phyloP scores from a whole-genome alignment of 352 stramenopile genomes.

The Phytophthora fragariae region DNA sequence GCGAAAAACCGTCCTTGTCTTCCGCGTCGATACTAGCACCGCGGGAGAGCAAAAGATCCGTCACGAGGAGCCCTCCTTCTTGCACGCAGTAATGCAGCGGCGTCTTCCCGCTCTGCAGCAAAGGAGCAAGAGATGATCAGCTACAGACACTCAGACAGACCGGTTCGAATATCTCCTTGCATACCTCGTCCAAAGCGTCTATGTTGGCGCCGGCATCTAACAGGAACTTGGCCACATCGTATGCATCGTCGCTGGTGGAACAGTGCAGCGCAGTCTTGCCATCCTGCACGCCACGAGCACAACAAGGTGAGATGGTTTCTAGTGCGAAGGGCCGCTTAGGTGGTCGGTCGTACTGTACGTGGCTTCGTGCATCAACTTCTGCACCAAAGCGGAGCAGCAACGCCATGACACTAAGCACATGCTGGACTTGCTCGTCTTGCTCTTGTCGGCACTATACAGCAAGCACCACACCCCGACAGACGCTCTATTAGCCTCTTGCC shows the following conservation, averaged over 20 bases:
- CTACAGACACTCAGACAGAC: not conserved
- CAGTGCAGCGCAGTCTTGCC: conserved; percentile 39
- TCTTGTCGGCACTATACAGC: conserved; percentile 33
- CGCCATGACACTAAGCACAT: conserved; percentile 12
- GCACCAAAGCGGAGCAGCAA: conserved; percentile 21
- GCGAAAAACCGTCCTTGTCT: conserved; percentile 20
- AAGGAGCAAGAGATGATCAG: not conserved
- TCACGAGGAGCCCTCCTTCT: conserved; percentile 34
- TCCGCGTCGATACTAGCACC: conserved; percentile 29
- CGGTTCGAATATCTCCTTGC: not conserved
- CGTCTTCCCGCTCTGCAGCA: conserved; percentile 29
- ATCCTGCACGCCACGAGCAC: conserved; percentile 15
- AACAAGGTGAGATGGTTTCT: not conserved
- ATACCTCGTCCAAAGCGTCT: conserved; percentile 30
- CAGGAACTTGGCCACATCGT: conserved; percentile 36
- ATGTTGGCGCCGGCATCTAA: conserved; percentile 18
- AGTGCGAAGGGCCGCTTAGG: not conserved
- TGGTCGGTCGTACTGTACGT: conserved; percentile 15
- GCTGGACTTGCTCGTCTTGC: conserved; percentile 10
- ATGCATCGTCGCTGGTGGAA: conserved; percentile 30
- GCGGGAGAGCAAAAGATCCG: conserved; percentile 28
- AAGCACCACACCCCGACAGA: no score
- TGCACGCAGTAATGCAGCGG: conserved; percentile 39
- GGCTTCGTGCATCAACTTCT: conserved; percentile 19
- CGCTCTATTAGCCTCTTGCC: no score